These are phyloP conservation scores for Lyophyllum semitale DNA, from an alignment of 768 basidiomycete species.

Conservation along the genomic window DNA sequence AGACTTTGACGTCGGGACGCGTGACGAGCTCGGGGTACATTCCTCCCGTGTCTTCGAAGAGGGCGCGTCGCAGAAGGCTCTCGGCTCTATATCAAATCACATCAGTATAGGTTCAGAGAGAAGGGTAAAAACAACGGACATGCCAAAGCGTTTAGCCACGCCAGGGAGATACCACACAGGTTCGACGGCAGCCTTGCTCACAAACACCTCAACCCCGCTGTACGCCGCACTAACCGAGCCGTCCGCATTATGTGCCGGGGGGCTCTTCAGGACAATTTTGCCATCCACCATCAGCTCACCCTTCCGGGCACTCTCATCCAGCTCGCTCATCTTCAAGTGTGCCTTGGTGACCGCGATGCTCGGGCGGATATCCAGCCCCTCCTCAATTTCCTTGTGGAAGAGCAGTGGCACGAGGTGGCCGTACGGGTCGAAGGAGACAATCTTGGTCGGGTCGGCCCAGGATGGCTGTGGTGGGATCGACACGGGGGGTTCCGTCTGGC, in stretches of 20 bases:
- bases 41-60: constrained; percentile 96
- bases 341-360: constrained; percentile 93
- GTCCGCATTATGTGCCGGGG: constrained; percentile 63
- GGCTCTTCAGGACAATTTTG: constrained; percentile 73
- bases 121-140: constrained; percentile 50
- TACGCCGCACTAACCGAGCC: constrained; percentile 55
- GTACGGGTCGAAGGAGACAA: constrained; percentile 93
- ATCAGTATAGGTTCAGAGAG: neutral
- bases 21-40: constrained; percentile 97
- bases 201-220: constrained; percentile 83
- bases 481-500: constrained; percentile 83
- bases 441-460: constrained; percentile 79
- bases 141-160: constrained; percentile 90
- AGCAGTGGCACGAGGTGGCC: constrained; percentile 83
- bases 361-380: constrained; percentile 83
- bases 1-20: constrained; percentile 92
- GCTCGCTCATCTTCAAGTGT: constrained; percentile 92
- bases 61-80: constrained; percentile 77
- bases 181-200: constrained; percentile 94
- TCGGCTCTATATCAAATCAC: constrained; percentile 59
- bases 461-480: constrained; percentile 71
- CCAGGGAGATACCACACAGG: constrained; percentile 97
- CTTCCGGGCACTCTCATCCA: constrained; percentile 77
- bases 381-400: constrained; percentile 61
- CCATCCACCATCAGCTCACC: constrained; percentile 82